A percentile compares a stretch with the other conserved stretches of the same genome.
phyloP scores from a whole-genome alignment of 352 stramenopile genomes.

The Phytopythium boreale region DNA sequence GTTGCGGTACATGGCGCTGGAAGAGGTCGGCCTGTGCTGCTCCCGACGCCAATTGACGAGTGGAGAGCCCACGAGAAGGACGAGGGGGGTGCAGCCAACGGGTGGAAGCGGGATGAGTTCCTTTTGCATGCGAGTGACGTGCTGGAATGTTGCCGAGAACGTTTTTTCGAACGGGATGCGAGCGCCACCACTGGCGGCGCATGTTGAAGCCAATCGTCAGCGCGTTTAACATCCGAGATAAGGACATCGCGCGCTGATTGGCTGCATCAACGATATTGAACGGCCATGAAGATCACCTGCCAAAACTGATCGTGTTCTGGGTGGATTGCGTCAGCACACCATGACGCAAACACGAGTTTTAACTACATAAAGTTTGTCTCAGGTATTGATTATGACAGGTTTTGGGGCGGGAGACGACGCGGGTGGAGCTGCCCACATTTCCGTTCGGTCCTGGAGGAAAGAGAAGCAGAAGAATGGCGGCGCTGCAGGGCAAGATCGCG shows the following conservation, averaged over 20 bases:
- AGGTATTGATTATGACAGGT: not conserved
- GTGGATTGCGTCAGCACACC: not conserved
- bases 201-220: not conserved
- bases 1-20: not conserved
- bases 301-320: not conserved
- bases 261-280: too few species aligned
- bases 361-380: not conserved
- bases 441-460: not conserved
- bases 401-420: not conserved
- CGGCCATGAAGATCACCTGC: not conserved
- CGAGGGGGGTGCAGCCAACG: not conserved
- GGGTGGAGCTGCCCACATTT: not conserved
- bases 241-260: too few species aligned
- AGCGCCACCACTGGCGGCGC: too few species aligned
- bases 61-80: not conserved
- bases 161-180: too few species aligned
- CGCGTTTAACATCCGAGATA: too few species aligned
- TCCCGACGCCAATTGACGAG: not conserved
- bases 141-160: not conserved
- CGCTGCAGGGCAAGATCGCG: slow-evolving; percentile 45
- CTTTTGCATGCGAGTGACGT: not conserved
- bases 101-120: not conserved
- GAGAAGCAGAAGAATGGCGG: slow-evolving; percentile 10
- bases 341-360: too few species aligned
- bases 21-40: not conserved